Evolutionary conservation across 2,329 filamentous ascomycete species (phyloP).

Genomic region (Aureobasidium musti): DNA sequence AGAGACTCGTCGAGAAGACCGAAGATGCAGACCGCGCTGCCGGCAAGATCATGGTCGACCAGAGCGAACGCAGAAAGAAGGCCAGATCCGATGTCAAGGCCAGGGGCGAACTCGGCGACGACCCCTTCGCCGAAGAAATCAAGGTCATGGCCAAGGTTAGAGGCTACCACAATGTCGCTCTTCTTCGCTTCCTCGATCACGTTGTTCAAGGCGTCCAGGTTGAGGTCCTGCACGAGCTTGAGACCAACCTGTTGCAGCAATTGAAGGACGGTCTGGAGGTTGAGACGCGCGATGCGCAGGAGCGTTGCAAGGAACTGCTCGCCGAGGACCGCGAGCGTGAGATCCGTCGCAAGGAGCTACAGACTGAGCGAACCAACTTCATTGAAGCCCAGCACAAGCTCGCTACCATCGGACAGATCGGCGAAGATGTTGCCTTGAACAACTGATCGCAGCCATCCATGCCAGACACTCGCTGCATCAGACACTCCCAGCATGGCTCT

Average conservation of each 20-base stretch:
- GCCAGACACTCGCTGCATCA: neutral
- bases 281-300: constrained; percentile 29
- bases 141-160: constrained; percentile 64
- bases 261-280: constrained; percentile 35
- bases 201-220: constrained; percentile 46
- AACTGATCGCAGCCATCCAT: neutral
- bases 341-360: constrained; percentile 19
- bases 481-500: constrained; percentile 56
- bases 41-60: constrained; percentile 31
- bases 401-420: constrained; percentile 16
- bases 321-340: constrained; percentile 42
- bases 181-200: constrained; percentile 63
- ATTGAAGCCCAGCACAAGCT: constrained; percentile 29
- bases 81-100: constrained; percentile 37
- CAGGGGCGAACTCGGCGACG: constrained; percentile 52
- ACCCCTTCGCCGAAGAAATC: constrained; percentile 63
- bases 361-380: constrained; percentile 30
- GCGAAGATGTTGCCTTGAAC: neutral
- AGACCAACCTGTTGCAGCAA: constrained; percentile 23
- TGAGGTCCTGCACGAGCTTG: constrained; percentile 39
- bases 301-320: constrained; percentile 38
- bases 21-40: constrained; percentile 33
- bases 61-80: constrained; percentile 39
- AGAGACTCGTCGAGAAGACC: constrained; percentile 38
- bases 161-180: constrained; percentile 69